Evolutionary conservation across 2,329 filamentous ascomycete genomes (phyloP).

Genomic region (Beauveria brongniartii): DNA sequence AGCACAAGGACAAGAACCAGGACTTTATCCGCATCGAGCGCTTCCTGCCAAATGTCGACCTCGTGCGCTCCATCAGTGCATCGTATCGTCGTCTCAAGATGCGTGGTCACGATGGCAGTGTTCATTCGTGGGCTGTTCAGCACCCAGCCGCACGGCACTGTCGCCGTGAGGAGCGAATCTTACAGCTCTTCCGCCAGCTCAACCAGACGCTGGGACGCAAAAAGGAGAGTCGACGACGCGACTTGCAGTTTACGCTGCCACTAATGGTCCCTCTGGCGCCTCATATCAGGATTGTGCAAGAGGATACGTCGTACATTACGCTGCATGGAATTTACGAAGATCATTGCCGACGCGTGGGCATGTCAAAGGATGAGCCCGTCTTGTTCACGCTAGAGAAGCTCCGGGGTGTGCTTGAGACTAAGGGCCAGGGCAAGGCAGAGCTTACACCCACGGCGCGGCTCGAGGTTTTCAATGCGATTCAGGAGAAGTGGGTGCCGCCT

Average conservation of each 20-base stretch:
- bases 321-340: slow-evolving; percentile 95
- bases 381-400: slow-evolving; percentile 95
- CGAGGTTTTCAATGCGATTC: slow-evolving; percentile 91
- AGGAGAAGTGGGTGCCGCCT: slow-evolving; percentile 84
- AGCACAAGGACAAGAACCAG: slow-evolving; percentile 98
- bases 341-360: slow-evolving; percentile 76
- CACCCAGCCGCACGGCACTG: slow-evolving; percentile 91
- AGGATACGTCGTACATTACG: slow-evolving; percentile 89
- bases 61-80: slow-evolving; percentile 82
- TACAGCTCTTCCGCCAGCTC: slow-evolving; percentile 95
- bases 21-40: slow-evolving; percentile 97
- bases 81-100: slow-evolving; percentile 93
- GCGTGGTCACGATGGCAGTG: slow-evolving; percentile 90
- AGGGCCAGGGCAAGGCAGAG: slow-evolving; percentile 56
- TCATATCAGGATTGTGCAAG: slow-evolving; percentile 89
- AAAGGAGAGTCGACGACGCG: slow-evolving; percentile 89
- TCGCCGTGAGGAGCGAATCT: slow-evolving; percentile 84
- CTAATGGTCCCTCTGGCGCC: slow-evolving; percentile 93
- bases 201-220: slow-evolving; percentile 86
- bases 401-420: slow-evolving; percentile 63
- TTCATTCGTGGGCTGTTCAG: slow-evolving; percentile 95
- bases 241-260: slow-evolving; percentile 92
- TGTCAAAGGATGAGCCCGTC: slow-evolving; percentile 92
- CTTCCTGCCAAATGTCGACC: slow-evolving; percentile 89
- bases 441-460: slow-evolving; percentile 65